Conservation (phyloP, 2,329 filamentous ascomycete genomes). For the Ophiostoma populinum region DNA sequence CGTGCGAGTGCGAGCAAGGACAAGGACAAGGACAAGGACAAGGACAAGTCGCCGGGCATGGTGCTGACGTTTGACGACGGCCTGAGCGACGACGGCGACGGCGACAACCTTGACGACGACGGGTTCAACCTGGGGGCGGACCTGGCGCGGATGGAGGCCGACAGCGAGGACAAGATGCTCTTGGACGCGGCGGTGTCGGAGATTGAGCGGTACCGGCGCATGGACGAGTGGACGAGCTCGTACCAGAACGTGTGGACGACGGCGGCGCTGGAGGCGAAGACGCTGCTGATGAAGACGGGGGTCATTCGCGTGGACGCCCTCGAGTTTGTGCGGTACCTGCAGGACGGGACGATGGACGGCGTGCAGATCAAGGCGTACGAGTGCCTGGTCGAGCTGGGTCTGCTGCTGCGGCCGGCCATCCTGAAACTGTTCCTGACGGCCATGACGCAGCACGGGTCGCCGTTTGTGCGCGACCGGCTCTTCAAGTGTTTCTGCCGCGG, state of each 20-base stretch:
- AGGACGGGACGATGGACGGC: constrained; percentile 44
- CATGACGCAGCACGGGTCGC: constrained; percentile 44
- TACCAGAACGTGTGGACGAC: constrained; percentile 52
- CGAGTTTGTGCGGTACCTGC: constrained; percentile 45
- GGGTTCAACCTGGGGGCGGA: constrained; percentile 20
- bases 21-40: constrained; percentile 6
- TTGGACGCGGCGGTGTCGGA: constrained; percentile 38
- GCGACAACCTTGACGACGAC: constrained; percentile 18
- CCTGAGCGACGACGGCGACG: constrained; percentile 7
- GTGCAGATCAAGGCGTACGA: constrained; percentile 51
- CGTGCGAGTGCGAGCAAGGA: constrained; percentile 4
- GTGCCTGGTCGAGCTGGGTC: constrained; percentile 44
- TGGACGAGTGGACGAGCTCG: constrained; percentile 51
- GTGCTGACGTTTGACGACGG: constrained; percentile 20
- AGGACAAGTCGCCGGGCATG: constrained; percentile 10
- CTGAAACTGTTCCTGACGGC: constrained; percentile 39
- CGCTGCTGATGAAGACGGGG: constrained; percentile 44
- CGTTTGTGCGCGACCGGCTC: constrained; percentile 41
- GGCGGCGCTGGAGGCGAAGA: constrained; percentile 43
- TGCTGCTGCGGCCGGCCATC: constrained; percentile 36
- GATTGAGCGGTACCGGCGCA: constrained; percentile 48
- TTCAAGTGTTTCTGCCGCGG: constrained; percentile 42
- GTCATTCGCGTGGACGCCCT: constrained; percentile 36
- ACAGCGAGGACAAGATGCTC: constrained; percentile 23
- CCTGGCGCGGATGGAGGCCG: constrained; percentile 23